Conservation (phyloP, 2,329 filamentous ascomycete species). For the Beauveria medogensis region DNA sequence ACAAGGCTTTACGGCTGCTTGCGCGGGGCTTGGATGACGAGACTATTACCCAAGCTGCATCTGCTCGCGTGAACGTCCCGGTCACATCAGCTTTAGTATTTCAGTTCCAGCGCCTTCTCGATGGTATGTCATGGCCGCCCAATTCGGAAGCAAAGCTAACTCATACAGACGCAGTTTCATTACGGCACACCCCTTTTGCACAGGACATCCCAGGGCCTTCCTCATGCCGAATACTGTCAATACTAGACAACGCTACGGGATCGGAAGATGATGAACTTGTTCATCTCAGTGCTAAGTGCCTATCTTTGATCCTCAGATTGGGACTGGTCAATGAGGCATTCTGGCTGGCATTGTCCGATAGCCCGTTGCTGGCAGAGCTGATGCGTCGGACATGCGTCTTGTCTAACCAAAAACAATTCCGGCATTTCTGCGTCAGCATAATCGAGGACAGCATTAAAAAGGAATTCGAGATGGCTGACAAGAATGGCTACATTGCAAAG, state of each 20-base stretch:
- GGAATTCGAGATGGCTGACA: background rate
- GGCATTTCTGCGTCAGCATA: constrained; percentile 24
- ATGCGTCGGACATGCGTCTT: constrained; percentile 21
- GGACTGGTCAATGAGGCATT: constrained; percentile 21
- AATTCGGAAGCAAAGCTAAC: background rate
- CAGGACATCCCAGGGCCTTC: constrained; percentile 18
- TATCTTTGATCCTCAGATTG: constrained; percentile 22
- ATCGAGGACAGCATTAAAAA: constrained; percentile 22
- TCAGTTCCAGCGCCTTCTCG: constrained; percentile 2
- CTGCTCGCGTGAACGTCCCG: background rate
- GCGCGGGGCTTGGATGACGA: background rate
- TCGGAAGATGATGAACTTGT: constrained; percentile 18
- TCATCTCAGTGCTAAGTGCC: constrained; percentile 19
- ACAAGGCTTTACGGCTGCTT: background rate
- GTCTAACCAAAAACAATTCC: constrained; percentile 21
- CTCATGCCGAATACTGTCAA: constrained; percentile 13
- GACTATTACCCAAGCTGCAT: background rate
- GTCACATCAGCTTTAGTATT: background rate
- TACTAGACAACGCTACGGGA: constrained; percentile 20
- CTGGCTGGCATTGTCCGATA: constrained; percentile 20
- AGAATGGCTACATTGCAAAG: constrained; percentile 14
- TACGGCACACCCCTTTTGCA: background rate
- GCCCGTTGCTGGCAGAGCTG: constrained; percentile 17
- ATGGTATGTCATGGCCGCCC: background rate
- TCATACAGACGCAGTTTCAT: background rate